Conservation (phyloP, 2,329 filamentous ascomycete genomes). For the Beauveria asiatica region DNA sequence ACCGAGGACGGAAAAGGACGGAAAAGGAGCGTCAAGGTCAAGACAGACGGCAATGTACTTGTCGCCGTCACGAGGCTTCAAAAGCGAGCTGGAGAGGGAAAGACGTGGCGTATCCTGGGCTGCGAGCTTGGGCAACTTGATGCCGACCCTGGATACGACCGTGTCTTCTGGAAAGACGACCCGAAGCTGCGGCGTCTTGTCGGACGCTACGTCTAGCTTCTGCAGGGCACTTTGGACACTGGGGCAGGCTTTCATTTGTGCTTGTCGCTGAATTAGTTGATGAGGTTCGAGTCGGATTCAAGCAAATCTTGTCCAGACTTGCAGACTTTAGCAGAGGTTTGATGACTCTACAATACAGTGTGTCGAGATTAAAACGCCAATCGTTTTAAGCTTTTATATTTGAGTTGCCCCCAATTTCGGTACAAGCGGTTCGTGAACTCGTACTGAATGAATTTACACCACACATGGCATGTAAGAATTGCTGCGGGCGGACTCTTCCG, state of each 20-base stretch:
- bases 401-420: too few species aligned
- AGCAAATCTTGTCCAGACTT: background rate
- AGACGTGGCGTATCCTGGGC: background rate
- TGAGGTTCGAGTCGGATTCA: background rate
- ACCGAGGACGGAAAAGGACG: conserved; percentile 30
- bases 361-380: too few species aligned
- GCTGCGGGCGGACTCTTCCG: background rate
- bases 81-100: background rate
- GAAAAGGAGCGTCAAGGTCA: conserved; percentile 40
- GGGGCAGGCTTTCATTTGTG: background rate
- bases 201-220: background rate
- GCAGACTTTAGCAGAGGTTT: background rate
- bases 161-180: background rate
- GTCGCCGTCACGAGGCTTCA: background rate
- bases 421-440: background rate
- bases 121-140: background rate
- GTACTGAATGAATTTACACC: background rate
- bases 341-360: too few species aligned
- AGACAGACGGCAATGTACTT: conserved; percentile 18
- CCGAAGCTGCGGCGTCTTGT: background rate
- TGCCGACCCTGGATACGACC: background rate
- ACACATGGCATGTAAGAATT: background rate
- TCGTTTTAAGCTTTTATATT: too few species aligned
- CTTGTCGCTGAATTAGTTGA: background rate
- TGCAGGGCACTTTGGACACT: background rate